Percentiles rank a stretch among this genome's conserved stretches.
Evolutionary conservation across 768 basidiomycete species (phyloP).

Genomic region (Russula sp.): DNA sequence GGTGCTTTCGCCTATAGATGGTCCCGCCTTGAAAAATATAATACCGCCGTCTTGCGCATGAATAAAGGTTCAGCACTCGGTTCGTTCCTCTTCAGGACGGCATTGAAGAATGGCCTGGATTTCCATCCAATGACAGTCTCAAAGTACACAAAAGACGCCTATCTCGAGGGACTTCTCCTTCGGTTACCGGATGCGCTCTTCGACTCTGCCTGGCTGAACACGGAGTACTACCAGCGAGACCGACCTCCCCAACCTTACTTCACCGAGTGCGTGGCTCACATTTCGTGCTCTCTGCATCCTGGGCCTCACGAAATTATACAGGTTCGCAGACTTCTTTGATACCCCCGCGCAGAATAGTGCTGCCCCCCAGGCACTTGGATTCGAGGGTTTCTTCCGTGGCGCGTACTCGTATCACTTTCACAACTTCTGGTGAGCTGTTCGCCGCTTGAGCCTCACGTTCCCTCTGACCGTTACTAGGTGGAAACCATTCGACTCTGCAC

Average conservation of each 20-base stretch:
- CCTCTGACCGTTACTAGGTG: conserved; percentile 50
- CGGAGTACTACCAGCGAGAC: conserved; percentile 85
- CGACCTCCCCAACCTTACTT: conserved; percentile 94
- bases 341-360: conserved; percentile 67
- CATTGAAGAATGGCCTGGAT: conserved; percentile 87
- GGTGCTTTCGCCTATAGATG: conserved; percentile 97
- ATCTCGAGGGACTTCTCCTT: conserved; percentile 73
- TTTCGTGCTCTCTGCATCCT: background rate
- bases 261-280: conserved; percentile 49
- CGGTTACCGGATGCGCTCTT: conserved; percentile 93
- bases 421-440: conserved; percentile 66
- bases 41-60: conserved; percentile 92
- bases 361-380: conserved; percentile 80
- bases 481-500: conserved; percentile 86
- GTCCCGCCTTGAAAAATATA: conserved; percentile 88
- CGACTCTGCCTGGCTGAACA: conserved; percentile 94
- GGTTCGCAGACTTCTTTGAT: conserved; percentile 86
- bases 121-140: conserved; percentile 97
- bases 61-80: conserved; percentile 91
- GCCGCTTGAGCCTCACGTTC: background rate
- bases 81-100: conserved; percentile 89
- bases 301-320: conserved; percentile 28
- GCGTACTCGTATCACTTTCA: conserved; percentile 97
- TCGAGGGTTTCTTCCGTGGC: conserved; percentile 94
- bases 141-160: conserved; percentile 83